These are phyloP conservation scores for Coleophoma eucalyptorum DNA, from an alignment of 2,329 filamentous ascomycete genomes.

Conservation along the genomic window DNA sequence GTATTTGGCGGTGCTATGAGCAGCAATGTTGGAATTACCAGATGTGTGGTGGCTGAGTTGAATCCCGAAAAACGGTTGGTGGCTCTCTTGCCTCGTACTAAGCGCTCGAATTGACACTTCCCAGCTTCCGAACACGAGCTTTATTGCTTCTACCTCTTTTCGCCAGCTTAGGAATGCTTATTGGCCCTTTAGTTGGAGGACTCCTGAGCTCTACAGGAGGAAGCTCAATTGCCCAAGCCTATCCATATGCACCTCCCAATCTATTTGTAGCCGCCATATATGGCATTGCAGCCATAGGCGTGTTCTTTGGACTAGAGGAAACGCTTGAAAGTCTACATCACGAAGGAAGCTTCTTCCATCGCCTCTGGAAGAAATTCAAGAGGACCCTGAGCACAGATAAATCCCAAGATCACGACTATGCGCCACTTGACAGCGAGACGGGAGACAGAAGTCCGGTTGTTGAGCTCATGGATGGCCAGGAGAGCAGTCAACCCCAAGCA, in stretches of 20 bases:
- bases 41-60: slow-evolving; percentile 65
- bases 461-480: not conserved
- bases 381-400: not conserved
- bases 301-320: slow-evolving; percentile 22
- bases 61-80: slow-evolving; percentile 59
- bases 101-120: not conserved
- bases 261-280: slow-evolving; percentile 27
- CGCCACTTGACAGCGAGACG: not conserved
- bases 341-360: slow-evolving; percentile 10
- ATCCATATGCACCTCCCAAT: slow-evolving; percentile 36
- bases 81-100: not conserved
- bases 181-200: slow-evolving; percentile 44
- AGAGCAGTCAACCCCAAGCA: not conserved
- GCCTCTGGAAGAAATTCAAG: slow-evolving; percentile 19
- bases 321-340: slow-evolving; percentile 1
- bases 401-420: not conserved
- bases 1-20: slow-evolving; percentile 60
- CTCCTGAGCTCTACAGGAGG: slow-evolving; percentile 29
- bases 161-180: slow-evolving; percentile 52
- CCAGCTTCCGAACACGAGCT: slow-evolving; percentile 42
- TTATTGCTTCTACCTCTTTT: slow-evolving; percentile 51
- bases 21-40: slow-evolving; percentile 67
- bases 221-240: slow-evolving; percentile 29
- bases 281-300: slow-evolving; percentile 18
- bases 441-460: not conserved